Base-by-base conservation (phyloP, 371 early-diverging fungal species). In the Rhizomucor miehei region DNA sequence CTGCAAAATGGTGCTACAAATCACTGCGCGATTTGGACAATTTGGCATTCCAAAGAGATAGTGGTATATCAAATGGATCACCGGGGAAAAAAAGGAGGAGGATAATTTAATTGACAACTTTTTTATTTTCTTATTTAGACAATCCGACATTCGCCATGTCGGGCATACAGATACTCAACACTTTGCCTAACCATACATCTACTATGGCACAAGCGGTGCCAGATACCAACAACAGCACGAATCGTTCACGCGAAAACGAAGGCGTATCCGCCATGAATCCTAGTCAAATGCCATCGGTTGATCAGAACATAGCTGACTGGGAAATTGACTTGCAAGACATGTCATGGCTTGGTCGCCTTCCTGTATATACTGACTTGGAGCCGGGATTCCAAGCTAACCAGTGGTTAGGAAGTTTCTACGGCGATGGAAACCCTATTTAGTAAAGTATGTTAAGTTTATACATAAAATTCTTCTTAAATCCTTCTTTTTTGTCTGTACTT, bases 331-430 rank as follows among this genome's bases (percentile, higher is more conserved):
- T 60, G 20, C 60, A 60, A 41, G 65, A 64, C 34, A 64, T 64
- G 60, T 60, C 65, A 11, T 60, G 60, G 60, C 48, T 64, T 23
- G 61, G 60, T 14, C 65, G 65, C 16, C 41, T 65, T 14, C 65
- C 65, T 16, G 65, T 65, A 29, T 65, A 60, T 37, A 60, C 60
- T 23, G 65, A 60, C 24, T 39, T 60, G 13, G 61, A 60, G 39
- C 60, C 65, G n/a, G 65, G 56, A 19, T 34, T 56, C 11, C 64
- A 63, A 16, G 46, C 50, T 44, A 55, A 60, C n/a, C 54, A 59
- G 52, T 59, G 59, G 60, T 20, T 59, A 16, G 64, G 64, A 17
- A 54, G 56, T 14, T 37, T 63, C 36, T 39, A 44, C 44, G 29
- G 43, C 21, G 38, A 57, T 53, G 50, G 57, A 62, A 52, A 52